Conservation (phyloP, 768 basidiomycete genomes). For the Termitomyces titanicus region DNA sequence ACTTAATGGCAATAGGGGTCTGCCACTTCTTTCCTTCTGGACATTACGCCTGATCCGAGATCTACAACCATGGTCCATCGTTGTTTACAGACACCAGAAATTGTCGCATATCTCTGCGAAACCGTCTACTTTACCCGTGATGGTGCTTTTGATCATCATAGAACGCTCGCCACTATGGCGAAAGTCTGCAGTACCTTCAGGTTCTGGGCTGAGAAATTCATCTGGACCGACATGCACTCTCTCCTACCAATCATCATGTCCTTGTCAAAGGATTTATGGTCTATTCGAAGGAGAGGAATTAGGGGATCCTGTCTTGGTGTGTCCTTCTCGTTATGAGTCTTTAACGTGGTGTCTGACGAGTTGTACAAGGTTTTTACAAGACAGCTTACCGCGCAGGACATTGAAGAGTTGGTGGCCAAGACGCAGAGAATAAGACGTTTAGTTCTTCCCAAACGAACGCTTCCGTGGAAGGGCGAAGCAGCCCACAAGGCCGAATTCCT, state of each 20-base stretch:
- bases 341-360: neutral
- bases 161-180: neutral
- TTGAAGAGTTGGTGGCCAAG: neutral
- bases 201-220: neutral
- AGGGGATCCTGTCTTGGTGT: neutral
- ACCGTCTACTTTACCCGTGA: neutral
- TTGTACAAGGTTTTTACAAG: neutral
- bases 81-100: neutral
- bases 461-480: neutral
- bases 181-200: neutral
- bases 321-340: neutral
- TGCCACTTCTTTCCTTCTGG: too few species aligned
- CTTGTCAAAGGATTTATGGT: neutral
- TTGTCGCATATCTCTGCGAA: neutral
- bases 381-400: neutral
- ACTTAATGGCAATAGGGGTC: neutral
- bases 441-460: neutral
- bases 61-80: neutral
- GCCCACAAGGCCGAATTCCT: neutral
- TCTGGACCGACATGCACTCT: constrained; percentile 1
- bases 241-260: neutral
- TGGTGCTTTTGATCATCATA: neutral
- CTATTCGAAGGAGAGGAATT: neutral
- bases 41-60: too few species aligned
- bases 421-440: neutral